Percentiles rank a stretch among this genome's conserved stretches.
Conservation (phyloP, 2,329 filamentous ascomycete species). For the Ophiostoma ips region DNA sequence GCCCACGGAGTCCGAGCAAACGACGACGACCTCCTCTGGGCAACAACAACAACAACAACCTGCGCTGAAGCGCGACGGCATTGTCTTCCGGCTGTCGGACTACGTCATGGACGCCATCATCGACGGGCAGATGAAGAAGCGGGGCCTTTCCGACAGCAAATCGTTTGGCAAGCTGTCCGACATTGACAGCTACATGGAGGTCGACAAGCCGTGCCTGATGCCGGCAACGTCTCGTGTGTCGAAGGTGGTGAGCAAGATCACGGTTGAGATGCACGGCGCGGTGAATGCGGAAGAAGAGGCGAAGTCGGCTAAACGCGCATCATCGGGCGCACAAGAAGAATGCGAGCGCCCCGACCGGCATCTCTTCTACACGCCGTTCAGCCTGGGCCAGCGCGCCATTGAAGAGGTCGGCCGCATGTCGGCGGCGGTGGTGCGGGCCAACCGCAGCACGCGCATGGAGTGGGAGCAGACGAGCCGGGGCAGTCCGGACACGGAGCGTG, state of each 20-base stretch:
- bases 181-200: slow-evolving; percentile 26
- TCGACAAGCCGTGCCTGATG: slow-evolving; percentile 28
- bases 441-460: background rate
- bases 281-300: background rate
- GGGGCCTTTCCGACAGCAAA: slow-evolving; percentile 27
- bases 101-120: slow-evolving; percentile 29
- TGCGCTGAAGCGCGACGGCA: slow-evolving; percentile 6
- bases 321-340: slow-evolving; percentile 1
- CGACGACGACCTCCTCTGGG: slow-evolving; percentile 9
- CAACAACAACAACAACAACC: slow-evolving; percentile 6
- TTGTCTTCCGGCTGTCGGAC: slow-evolving; percentile 22
- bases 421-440: slow-evolving; percentile 5
- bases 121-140: slow-evolving; percentile 13
- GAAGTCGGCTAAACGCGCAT: background rate
- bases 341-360: slow-evolving; percentile 33
- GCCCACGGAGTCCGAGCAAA: background rate
- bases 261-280: background rate
- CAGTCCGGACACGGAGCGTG: background rate
- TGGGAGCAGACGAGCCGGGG: slow-evolving; percentile 1
- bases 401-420: slow-evolving; percentile 10
- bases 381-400: slow-evolving; percentile 26
- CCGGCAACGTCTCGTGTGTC: slow-evolving; percentile 3
- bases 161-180: slow-evolving; percentile 27
- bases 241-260: background rate
- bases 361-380: slow-evolving; percentile 39